Percentiles rank a stretch among this genome's conserved stretches.
phyloP scores from a whole-genome alignment of 345 rosid species.

The Barbarea vulgaris region DNA sequence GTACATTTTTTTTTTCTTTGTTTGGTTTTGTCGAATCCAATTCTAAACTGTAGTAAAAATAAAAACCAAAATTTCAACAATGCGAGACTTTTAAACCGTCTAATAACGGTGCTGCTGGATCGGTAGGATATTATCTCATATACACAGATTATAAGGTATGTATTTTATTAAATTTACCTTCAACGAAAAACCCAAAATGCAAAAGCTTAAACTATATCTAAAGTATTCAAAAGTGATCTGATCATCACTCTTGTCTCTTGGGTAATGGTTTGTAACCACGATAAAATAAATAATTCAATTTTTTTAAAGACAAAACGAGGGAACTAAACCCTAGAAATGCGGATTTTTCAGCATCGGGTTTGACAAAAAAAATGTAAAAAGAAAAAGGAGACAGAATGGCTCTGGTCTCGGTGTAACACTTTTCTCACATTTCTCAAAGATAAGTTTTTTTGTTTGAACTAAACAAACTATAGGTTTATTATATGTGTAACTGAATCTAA shows the following conservation, averaged over 20 bases:
- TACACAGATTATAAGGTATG: neutral
- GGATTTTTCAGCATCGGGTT: conserved; percentile 33
- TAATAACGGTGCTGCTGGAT: neutral
- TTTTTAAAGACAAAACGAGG: conserved; percentile 25
- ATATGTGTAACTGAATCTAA: neutral
- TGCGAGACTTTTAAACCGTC: neutral
- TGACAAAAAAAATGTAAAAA: conserved; percentile 7
- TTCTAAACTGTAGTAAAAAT: neutral
- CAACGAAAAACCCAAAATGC: neutral
- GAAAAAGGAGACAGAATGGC: conserved; percentile 38
- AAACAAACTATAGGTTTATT: neutral
- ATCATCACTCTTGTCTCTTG: conserved; percentile 15
- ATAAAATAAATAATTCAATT: neutral
- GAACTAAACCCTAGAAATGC: conserved; percentile 35
- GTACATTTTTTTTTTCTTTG: neutral
- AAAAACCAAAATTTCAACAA: neutral
- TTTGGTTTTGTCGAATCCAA: neutral
- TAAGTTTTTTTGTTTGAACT: neutral
- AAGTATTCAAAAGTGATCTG: conserved; percentile 16
- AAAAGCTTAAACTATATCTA: neutral
- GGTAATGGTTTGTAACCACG: conserved; percentile 9
- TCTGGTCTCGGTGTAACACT: conserved; percentile 41
- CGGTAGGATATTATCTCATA: neutral
- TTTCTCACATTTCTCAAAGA: conserved; percentile 10
- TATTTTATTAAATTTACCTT: neutral